These are phyloP conservation scores for Aspergillus arachidicola DNA, from an alignment of 2,329 filamentous ascomycete genomes.

Conservation along the genomic window DNA sequence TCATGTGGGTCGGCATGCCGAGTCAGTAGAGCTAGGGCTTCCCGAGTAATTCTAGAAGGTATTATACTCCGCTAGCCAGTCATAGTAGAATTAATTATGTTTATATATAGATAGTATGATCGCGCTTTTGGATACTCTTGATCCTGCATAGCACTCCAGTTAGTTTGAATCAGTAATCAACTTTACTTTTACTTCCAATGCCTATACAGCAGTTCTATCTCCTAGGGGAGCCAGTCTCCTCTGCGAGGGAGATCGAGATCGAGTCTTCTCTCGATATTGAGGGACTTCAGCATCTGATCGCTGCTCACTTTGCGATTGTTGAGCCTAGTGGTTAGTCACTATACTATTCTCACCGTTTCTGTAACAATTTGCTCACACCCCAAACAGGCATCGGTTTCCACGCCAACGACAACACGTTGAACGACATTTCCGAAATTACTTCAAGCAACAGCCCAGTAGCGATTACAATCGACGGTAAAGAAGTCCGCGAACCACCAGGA, in stretches of 20 bases:
- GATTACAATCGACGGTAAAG: constrained; percentile 31
- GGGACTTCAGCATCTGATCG: constrained; percentile 25
- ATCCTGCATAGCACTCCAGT: not conserved
- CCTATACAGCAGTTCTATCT: constrained; percentile 25
- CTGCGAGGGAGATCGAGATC: constrained; percentile 24
- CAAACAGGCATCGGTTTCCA: not conserved
- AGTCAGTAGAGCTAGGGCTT: not conserved
- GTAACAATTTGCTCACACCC: not conserved
- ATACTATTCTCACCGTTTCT: not conserved
- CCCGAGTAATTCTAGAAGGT: not conserved
- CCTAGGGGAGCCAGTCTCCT: constrained; percentile 22
- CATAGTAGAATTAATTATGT: not conserved
- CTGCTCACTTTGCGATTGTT: constrained; percentile 30
- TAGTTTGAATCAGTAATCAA: not conserved
- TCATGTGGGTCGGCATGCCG: constrained; percentile 1
- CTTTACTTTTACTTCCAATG: constrained; percentile 9
- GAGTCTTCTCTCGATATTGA: constrained; percentile 21
- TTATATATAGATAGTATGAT: not conserved
- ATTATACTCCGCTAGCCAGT: not conserved
- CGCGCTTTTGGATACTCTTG: not conserved
- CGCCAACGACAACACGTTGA: not conserved
- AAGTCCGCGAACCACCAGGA: constrained; percentile 26
- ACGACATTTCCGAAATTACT: not conserved
- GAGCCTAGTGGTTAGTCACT: constrained; percentile 23
- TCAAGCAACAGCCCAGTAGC: constrained; percentile 12